Evolutionary conservation across 176 grass and related monocot species (phyloP), one percentile per base, ranked within the genome.

Genomic region (Rhynchospora tenuis): DNA sequence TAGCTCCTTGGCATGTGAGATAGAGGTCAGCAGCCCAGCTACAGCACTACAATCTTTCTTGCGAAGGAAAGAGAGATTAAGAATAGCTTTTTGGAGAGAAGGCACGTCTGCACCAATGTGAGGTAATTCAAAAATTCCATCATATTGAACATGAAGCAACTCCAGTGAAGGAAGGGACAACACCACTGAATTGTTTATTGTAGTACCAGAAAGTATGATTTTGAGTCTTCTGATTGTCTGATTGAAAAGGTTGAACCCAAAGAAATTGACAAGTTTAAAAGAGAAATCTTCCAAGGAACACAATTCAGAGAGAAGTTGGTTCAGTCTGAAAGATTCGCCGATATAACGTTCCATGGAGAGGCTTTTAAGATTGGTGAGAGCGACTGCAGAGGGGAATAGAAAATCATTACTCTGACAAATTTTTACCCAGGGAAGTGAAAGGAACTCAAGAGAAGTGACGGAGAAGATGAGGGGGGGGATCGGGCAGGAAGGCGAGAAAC

Each of bases 241-340:
- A 13, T 24, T 31, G 24, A 14, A 27, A 66, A 66, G 28, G 11
- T 7, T 4, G 6, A 66, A 27, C 11, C 5, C 13, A 31, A 1
- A 0, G 12, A 16, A 4, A 26, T 5, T 14, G 28, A 0, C 5
- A 28, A 23, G 26, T 14, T 33, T 1, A 28, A 78, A 9, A 56
- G 9, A n/a, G 16, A 78, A 78, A 16, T 78, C 74, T 56, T 78
- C 3, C 74, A 78, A 56, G 54, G 74, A 78, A 58, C 17, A 56
- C 22, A 78, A 78, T 51, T 29, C 26, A 55, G 74, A 78, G 19
- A 78, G 13, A 11, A 78, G 24, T 26, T 13, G 2, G 1, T 57
- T 15, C 3, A 78, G 17, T 55, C 24, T 22, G 19, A 27, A 5
- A 6, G 8, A 24, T 6, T 78, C 48, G 5, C 55, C 24, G 2